These are phyloP conservation scores for Calophaca sinica DNA, from an alignment of 306 rosid species.

Conservation along the genomic window DNA sequence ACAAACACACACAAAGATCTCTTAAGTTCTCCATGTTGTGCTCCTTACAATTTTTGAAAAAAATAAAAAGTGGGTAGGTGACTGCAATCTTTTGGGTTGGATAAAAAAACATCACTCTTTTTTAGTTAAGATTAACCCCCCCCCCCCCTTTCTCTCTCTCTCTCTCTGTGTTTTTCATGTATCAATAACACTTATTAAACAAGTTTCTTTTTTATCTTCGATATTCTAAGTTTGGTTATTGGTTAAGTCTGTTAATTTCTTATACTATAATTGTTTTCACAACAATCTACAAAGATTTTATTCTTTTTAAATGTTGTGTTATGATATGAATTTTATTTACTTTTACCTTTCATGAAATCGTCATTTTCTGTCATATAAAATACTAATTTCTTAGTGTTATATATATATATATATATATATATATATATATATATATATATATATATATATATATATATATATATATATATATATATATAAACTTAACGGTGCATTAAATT, in stretches of 20 bases:
- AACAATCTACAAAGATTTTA: conserved; percentile 15
- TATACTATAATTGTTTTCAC: too few relatives aligned
- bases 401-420: too few relatives aligned
- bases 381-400: neutral
- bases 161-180: neutral
- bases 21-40: neutral
- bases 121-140: neutral
- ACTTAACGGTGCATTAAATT: neutral
- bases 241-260: neutral
- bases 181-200: neutral
- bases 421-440: too few relatives aligned
- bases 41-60: too few relatives aligned
- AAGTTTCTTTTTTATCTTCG: neutral
- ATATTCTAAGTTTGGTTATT: neutral
- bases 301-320: neutral
- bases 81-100: neutral
- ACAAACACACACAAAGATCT: neutral
- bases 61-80: too few relatives aligned
- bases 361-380: neutral
- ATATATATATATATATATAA: neutral
- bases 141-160: neutral
- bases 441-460: too few relatives aligned
- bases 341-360: neutral
- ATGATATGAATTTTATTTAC: neutral
- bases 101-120: neutral